Percentiles rank a stretch among this genome's conserved stretches.
Conservation (phyloP, 2,329 filamentous ascomycete genomes). For the Fusarium denticulatum region DNA sequence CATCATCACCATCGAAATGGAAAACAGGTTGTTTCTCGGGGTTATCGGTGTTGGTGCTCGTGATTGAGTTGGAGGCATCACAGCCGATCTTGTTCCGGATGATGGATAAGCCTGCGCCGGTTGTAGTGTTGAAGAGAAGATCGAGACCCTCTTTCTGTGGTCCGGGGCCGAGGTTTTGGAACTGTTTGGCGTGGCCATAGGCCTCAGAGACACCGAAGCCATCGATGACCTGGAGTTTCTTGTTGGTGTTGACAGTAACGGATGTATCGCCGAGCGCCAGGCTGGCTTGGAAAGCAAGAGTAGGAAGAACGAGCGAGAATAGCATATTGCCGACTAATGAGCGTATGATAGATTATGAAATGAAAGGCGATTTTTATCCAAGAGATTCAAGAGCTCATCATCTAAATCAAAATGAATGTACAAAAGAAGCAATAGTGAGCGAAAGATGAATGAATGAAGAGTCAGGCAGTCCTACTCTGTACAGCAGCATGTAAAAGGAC, state of each 20-base stretch:
- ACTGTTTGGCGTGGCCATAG: not conserved
- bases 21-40: not conserved
- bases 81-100: not conserved
- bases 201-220: not conserved
- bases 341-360: not conserved
- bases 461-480: too few relatives aligned
- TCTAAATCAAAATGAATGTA: not conserved
- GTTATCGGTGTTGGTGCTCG: not conserved
- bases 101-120: not conserved
- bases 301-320: not conserved
- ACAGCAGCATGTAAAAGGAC: too few relatives aligned
- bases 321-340: not conserved
- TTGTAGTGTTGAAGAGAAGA: not conserved
- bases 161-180: not conserved
- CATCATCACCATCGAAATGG: not conserved
- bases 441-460: not conserved
- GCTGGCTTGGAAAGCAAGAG: not conserved
- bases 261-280: not conserved
- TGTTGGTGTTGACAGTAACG: not conserved
- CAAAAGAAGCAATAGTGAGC: too few relatives aligned
- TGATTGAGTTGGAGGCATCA: not conserved
- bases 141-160: not conserved
- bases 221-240: not conserved
- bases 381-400: too few relatives aligned
- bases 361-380: too few relatives aligned